Evolutionary conservation across 2,329 filamentous ascomycete genomes (phyloP), one percentile per base, ranked within the genome.

Genomic region (Claviceps purpurea): DNA sequence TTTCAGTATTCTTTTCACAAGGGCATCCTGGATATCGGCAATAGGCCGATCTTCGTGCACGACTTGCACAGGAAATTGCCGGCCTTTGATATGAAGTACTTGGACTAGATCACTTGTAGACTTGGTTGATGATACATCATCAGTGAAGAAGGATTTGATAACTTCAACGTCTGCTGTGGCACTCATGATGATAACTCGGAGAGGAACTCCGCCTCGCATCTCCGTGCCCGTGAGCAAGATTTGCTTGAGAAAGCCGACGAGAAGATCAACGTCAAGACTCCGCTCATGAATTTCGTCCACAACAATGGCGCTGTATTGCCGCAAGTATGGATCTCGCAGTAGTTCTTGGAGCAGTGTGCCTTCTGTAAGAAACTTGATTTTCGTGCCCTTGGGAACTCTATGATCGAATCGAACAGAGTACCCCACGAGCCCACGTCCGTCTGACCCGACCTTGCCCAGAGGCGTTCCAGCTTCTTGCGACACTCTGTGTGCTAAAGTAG

Each of bases 241-340:
- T 55, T 86, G 84, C 62, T 87, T 87, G 56, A 98, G 65, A 57
- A 98, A 97, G 0, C 93, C 93, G 26, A 94, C 74, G 10, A 96
- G 75, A 26, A 98, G 70, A 69, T 98, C 93, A 7, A 96, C 91
- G 64, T 97, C 94, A 22, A 97, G 80, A 58, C 90, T 95, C 59
- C 93, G 78, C 70, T 98, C 93, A 70, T 98, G 93, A 13, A 98
- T 93, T 67, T 98, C 93, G 68, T 98, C 93, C 7, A 98, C 88
- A 18, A 98, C 77, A 0, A 98, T 77, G 3, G 85, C 89, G 61
- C 89, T 95, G 64, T 98, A 98, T 63, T 87, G 82, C 37, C 78
- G 79, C 62, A 98, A 74, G 61, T 83, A 76, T 1, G 88, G 87
- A 65, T 98, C 93, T 50, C 85, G 78, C 54, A 98, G 68, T 67